These are phyloP conservation scores for Omphalotus olearius DNA, from an alignment of 1,284 basidiomycete genomes.

Conservation along the genomic window DNA sequence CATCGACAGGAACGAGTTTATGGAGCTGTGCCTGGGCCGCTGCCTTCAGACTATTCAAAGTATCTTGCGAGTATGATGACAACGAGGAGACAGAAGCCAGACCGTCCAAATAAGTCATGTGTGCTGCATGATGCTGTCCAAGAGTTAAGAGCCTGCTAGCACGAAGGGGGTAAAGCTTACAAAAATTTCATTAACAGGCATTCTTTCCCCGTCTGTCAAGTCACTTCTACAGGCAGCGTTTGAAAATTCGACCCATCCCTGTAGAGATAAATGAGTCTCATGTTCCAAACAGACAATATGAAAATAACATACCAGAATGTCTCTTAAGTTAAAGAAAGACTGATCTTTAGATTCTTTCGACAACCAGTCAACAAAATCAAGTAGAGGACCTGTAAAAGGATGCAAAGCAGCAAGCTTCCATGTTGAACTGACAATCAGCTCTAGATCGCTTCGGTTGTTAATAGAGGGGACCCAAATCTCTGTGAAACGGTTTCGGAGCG, in stretches of 20 bases:
- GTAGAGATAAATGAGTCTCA: constrained; percentile 13
- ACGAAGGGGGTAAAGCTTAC: constrained; percentile 41
- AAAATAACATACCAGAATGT: constrained; percentile 70
- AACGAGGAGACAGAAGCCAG: constrained; percentile 74
- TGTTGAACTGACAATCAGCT: constrained; percentile 73
- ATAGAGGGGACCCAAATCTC: constrained; percentile 98
- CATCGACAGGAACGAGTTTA: constrained; percentile 46
- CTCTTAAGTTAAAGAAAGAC: constrained; percentile 77
- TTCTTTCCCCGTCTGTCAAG: constrained; percentile 27
- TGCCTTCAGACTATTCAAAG: constrained; percentile 43
- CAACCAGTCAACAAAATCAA: constrained; percentile 87
- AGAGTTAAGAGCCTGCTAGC: constrained; percentile 3
- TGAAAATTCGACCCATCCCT: constrained; percentile 93
- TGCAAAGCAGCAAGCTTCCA: constrained; percentile 65
- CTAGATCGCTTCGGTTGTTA: constrained; percentile 71
- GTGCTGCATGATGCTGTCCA: constrained; percentile 78
- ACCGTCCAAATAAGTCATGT: constrained; percentile 85
- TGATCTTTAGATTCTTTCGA: constrained; percentile 60
- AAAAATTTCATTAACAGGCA: constrained; percentile 57
- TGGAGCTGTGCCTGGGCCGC: constrained; percentile 47
- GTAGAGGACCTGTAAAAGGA: constrained; percentile 58
- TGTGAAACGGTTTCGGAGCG: constrained; percentile 96
- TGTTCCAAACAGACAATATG: constrained; percentile 6
- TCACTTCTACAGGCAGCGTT: constrained; percentile 49
- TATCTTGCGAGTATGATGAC: constrained; percentile 46